Base-by-base conservation (phyloP, 2,329 filamentous ascomycete genomes). In the Talaromyces sp. region DNA sequence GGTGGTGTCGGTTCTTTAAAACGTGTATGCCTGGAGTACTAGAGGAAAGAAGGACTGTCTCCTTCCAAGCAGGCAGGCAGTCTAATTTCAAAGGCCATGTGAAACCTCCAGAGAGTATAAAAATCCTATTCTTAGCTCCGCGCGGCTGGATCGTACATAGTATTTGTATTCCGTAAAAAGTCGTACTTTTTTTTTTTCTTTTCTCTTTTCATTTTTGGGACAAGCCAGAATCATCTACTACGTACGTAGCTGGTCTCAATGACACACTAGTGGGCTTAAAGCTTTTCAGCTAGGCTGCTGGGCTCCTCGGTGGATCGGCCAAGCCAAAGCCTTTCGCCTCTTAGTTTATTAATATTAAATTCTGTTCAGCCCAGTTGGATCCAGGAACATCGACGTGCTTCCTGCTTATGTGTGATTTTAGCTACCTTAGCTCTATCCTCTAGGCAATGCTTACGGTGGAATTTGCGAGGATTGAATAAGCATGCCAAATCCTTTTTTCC, bases 311-410 rank as follows among this genome's bases (percentile, higher is more conserved):
- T 56, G 53, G 53, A 56, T 36, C 29, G 38, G 53, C 53, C 53
- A 56, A 56, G 53, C 31, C 53, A 22, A 17, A 31, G 53, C 53
- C 53, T 56, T 36, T 56, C 25, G 53, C 51, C 51, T 56, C 29
- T 56, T 56, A 56, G 51, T 36, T 38, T 19, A 38, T 56, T 53
- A 53, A 34, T n/a, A 34, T 34, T 40, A 40, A 17, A 56, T 56
- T 38, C 53, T 38, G 3, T 19, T 11, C 51, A 56, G 29, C 51
- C 51, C 29, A 56, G 31, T 36, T 36, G 53, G n/a, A 56, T 56
- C 53, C 53, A 56, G 53, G 53, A 36, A 56, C 53, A 8, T 53
- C 49, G 49, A 53, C 15, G 49, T 53, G 49, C n/a, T 53, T 53
- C 49, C 27, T 19, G 49, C 49, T 53, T 31, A 53, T n/a, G 25